Conservation (phyloP, 768 basidiomycete species). For the Sarcodon aspratus region DNA sequence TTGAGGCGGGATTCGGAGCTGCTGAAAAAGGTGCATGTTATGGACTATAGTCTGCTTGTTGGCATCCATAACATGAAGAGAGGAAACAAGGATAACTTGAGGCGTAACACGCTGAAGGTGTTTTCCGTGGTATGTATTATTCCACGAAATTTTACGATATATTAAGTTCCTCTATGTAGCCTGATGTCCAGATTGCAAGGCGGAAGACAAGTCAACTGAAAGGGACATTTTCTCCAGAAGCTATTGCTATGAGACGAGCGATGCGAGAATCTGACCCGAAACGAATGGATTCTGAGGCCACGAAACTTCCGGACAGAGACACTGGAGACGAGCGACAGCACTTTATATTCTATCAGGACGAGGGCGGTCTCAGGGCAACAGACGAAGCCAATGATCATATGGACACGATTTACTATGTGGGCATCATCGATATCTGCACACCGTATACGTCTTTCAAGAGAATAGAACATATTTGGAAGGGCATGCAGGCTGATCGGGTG, state of each 20-base stretch:
- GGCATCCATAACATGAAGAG: slow-evolving; percentile 88
- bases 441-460: slow-evolving; percentile 74
- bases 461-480: slow-evolving; percentile 88
- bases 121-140: slow-evolving; percentile 58
- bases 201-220: slow-evolving; percentile 50
- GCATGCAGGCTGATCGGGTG: slow-evolving; percentile 76
- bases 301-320: slow-evolving; percentile 53
- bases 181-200: slow-evolving; percentile 54
- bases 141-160: neutral
- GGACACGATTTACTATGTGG: slow-evolving; percentile 85
- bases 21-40: slow-evolving; percentile 71
- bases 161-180: slow-evolving; percentile 27
- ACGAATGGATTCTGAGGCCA: slow-evolving; percentile 38
- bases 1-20: slow-evolving; percentile 80
- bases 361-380: slow-evolving; percentile 86
- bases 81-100: slow-evolving; percentile 86
- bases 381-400: slow-evolving; percentile 68
- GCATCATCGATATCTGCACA: slow-evolving; percentile 94
- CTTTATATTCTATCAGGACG: slow-evolving; percentile 94
- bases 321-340: slow-evolving; percentile 48
- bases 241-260: slow-evolving; percentile 74
- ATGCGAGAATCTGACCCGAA: slow-evolving; percentile 78
- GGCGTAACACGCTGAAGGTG: slow-evolving; percentile 84
- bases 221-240: slow-evolving; percentile 52
- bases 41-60: slow-evolving; percentile 94